Base-by-base conservation (phyloP, 306 rosid species). In the Casuarina glauca region DNA sequence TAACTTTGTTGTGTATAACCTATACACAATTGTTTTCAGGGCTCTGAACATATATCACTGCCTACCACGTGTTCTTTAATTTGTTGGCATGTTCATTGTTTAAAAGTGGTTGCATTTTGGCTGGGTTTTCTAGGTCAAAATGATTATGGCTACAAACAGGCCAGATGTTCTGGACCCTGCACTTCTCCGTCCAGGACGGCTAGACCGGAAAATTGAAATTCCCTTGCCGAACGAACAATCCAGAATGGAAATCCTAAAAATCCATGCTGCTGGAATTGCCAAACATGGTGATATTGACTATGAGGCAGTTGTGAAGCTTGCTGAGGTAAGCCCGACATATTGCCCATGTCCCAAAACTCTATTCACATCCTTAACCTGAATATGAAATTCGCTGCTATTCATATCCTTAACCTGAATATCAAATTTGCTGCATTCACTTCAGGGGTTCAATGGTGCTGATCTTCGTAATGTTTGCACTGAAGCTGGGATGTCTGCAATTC, bases 401-500 rank as follows among this genome's bases (percentile, higher is more conserved):
- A 0, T 5, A 39, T 69, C 17, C 35, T 70, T 74, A 12, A 44
- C 54, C 64, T 76, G 15, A 74, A 53, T 20, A 10, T 16, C 39
- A 38, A 12, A 44, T 45, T 50, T 49, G 50, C 58, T 50, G 48
- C 63, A 61, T 36, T 69, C 15, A 10, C 78, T 78, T 58, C 61
- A 88, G 92, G 92, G 92, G 20, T 86, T 86, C 64, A 88, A 88
- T 64, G 92, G 90, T 20, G 90, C 92, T 13, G 92, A 88, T 62
- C 82, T 88, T 43, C 84, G 92, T 13, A 88, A 88, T 43, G 84
- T 88, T 48, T 88, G 90, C 81, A 84, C 92, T 17, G 90, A 88
- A 82, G 90, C 90, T 78, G 92, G 88, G 68, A 88, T 88, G 90
- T 82, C 84, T 17, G 92, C 92, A 0, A 88, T 88, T 64, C 88